Conservation (phyloP, 257 asterid species). For the Dorcoceras hygrometricum region DNA sequence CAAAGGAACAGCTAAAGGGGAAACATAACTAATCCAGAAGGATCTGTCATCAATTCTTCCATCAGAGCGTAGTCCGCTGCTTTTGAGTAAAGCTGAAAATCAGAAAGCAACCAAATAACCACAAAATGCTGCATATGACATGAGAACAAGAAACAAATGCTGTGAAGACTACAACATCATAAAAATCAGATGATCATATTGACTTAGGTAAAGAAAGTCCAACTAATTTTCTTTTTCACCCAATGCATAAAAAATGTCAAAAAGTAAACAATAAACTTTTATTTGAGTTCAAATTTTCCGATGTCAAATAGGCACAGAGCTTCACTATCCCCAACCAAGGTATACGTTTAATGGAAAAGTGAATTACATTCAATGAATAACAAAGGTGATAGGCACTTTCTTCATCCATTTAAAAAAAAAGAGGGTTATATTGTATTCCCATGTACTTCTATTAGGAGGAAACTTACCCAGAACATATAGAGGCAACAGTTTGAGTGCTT, state of each 20-base stretch:
- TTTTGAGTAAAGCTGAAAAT: slow-evolving; percentile 74
- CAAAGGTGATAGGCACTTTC: not conserved
- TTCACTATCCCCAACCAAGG: not conserved
- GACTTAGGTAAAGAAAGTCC: not conserved
- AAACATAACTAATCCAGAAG: slow-evolving; percentile 81
- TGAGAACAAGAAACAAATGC: not conserved
- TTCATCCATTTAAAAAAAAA: slow-evolving; percentile 26
- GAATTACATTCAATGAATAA: not conserved
- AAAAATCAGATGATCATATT: slow-evolving; percentile 6
- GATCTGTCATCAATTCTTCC: slow-evolving; percentile 89
- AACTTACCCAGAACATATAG: slow-evolving; percentile 28
- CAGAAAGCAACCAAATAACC: slow-evolving; percentile 18
- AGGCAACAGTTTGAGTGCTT: slow-evolving; percentile 56
- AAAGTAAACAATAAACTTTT: not conserved
- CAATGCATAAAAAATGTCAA: not conserved
- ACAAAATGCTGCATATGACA: slow-evolving; percentile 7
- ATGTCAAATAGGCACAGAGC: not conserved
- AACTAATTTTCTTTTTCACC: not conserved
- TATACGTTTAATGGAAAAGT: no score
- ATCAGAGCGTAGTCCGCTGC: slow-evolving; percentile 79
- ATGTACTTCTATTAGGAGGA: no score
- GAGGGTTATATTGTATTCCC: slow-evolving; percentile 15
- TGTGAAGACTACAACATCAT: slow-evolving; percentile 7
- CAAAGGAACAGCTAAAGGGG: slow-evolving; percentile 71
- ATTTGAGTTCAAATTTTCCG: no score